phyloP scores from a whole-genome alignment of 306 rosid genomes.

The Inga laurina region DNA sequence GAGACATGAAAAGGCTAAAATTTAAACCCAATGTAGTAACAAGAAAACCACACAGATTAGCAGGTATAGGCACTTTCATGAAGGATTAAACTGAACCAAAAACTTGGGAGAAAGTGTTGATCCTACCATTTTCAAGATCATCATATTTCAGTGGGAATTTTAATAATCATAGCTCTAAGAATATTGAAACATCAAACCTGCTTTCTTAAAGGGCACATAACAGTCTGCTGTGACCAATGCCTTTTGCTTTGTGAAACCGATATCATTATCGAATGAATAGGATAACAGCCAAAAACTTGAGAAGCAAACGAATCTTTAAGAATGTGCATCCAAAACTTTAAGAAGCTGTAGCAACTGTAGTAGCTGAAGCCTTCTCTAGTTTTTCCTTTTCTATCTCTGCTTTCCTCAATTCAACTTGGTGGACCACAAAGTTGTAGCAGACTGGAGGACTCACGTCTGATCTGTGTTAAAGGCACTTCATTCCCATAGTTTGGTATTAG shows the following conservation, averaged over 20 bases:
- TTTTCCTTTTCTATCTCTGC: too few relatives aligned
- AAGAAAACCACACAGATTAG: neutral
- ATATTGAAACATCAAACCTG: conserved; percentile 11
- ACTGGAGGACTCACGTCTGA: too few relatives aligned
- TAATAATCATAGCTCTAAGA: conserved; percentile 34
- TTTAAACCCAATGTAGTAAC: neutral
- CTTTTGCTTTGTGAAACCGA: neutral
- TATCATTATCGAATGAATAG: neutral
- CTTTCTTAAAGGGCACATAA: conserved; percentile 36
- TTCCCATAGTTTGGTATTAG: too few relatives aligned
- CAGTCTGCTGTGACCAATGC: neutral
- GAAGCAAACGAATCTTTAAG: conserved; percentile 27
- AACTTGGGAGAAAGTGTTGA: conserved; percentile 31
- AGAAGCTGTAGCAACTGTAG: conserved; percentile 38
- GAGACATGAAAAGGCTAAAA: conserved; percentile 9
- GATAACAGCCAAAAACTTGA: neutral
- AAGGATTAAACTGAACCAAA: conserved; percentile 28
- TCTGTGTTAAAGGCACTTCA: too few relatives aligned
- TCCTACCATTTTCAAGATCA: conserved; percentile 35
- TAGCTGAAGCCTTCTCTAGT: conserved; percentile 68
- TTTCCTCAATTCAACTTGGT: too few relatives aligned
- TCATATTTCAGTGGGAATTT: conserved; percentile 17
- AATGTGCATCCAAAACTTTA: conserved; percentile 40
- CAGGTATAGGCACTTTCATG: conserved; percentile 31
- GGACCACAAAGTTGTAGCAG: too few relatives aligned